Evolutionary conservation across 2,329 filamentous ascomycete genomes (phyloP).

Genomic region (Epichloe gansuensis): DNA sequence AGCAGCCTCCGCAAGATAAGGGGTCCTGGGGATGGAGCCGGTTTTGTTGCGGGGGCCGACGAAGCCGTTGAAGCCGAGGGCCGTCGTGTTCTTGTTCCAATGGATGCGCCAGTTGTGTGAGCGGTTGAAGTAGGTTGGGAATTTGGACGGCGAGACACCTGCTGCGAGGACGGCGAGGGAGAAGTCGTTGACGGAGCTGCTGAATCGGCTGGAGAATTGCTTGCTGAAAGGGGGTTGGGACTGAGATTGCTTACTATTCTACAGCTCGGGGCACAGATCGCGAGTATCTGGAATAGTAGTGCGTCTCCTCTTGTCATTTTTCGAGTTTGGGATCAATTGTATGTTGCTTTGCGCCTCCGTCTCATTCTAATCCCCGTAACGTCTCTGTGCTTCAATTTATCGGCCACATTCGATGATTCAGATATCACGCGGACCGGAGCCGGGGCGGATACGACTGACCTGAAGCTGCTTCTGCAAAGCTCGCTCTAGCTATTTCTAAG

Average conservation of each 20-base stretch:
- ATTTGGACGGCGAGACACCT: constrained; percentile 41
- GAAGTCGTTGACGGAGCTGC: constrained; percentile 54
- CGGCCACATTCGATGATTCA: no score
- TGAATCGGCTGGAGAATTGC: no score
- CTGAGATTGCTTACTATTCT: constrained; percentile 38
- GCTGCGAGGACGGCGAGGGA: constrained; percentile 50
- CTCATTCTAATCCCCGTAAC: no score
- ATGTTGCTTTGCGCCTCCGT: no score
- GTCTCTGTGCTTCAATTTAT: no score
- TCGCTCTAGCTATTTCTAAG: no score
- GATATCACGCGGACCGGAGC: no score
- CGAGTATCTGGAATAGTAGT: constrained; percentile 26
- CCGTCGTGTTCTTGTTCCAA: constrained; percentile 48
- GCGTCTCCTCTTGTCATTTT: no score
- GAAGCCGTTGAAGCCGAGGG: constrained; percentile 52
- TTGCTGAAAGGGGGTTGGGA: neutral
- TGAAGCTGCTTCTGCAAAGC: no score
- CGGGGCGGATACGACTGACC: no score
- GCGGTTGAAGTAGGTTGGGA: constrained; percentile 46
- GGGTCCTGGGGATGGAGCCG: constrained; percentile 43
- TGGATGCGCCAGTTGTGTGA: constrained; percentile 61
- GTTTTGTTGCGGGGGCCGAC: constrained; percentile 46
- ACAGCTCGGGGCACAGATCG: constrained; percentile 53
- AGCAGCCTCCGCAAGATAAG: constrained; percentile 48
- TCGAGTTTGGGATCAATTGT: no score